phyloP scores from a whole-genome alignment of 345 rosid genomes.

The Alliaria petiolata region DNA sequence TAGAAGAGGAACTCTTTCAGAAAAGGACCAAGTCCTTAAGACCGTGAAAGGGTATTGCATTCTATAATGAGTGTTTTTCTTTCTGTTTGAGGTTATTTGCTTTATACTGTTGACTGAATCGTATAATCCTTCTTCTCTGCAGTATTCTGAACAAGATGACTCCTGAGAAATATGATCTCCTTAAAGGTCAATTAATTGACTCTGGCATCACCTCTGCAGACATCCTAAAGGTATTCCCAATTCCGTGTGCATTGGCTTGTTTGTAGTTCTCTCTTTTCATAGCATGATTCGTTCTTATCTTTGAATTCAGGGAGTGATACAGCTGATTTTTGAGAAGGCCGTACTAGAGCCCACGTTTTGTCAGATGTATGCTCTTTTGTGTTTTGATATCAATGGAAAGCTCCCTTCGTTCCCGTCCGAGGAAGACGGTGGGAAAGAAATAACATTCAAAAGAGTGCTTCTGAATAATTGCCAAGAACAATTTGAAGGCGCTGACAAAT shows the following conservation, averaged over 20 bases:
- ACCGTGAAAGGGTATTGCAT: conserved; percentile 77
- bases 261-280: not conserved
- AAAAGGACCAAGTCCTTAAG: conserved; percentile 79
- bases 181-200: conserved; percentile 83
- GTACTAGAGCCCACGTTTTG: conserved; percentile 93
- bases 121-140: conserved; percentile 20
- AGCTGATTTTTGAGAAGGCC: conserved; percentile 88
- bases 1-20: conserved; percentile 71
- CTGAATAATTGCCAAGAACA: conserved; percentile 89
- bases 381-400: conserved; percentile 73
- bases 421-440: conserved; percentile 76
- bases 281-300: not conserved
- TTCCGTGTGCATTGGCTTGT: not conserved
- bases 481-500: conserved; percentile 82
- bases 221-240: conserved; percentile 50
- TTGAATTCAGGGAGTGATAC: conserved; percentile 70
- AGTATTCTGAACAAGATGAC: conserved; percentile 88
- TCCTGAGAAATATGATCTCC: conserved; percentile 88
- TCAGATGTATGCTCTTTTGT: conserved; percentile 86
- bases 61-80: not conserved
- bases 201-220: conserved; percentile 81
- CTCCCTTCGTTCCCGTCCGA: conserved; percentile 88
- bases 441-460: conserved; percentile 83
- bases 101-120: not conserved
- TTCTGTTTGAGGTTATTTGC: not conserved